These are phyloP conservation scores for Pythium aquatile DNA, from an alignment of 352 stramenopile genomes.

Conservation along the genomic window DNA sequence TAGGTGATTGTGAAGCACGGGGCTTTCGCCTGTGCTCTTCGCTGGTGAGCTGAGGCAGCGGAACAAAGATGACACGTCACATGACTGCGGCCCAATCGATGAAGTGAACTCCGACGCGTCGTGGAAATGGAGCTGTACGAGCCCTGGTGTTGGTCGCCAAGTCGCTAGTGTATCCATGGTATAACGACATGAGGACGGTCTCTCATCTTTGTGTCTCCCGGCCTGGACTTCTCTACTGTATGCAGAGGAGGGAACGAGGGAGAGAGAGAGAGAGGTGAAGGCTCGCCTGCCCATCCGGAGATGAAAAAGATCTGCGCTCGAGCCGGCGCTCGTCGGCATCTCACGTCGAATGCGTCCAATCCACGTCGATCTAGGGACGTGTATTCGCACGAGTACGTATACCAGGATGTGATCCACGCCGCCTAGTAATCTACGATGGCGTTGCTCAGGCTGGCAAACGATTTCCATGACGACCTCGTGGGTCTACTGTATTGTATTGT, in stretches of 20 bases:
- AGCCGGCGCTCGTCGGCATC: neutral
- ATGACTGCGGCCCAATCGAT: neutral
- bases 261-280: too few species aligned
- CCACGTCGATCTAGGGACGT: neutral
- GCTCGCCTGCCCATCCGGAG: neutral
- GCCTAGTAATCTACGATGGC: neutral
- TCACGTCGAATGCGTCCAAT: neutral
- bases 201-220: too few species aligned
- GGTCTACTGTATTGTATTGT: neutral
- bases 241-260: too few species aligned
- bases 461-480: neutral
- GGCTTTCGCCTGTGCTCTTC: neutral
- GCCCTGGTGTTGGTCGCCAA: neutral
- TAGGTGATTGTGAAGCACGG: neutral
- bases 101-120: neutral
- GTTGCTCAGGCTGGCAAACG: neutral
- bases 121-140: neutral
- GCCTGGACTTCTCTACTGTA: too few species aligned
- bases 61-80: slow-evolving; percentile 4
- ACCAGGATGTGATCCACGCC: too few species aligned
- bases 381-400: neutral
- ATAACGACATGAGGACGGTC: too few species aligned
- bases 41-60: neutral
- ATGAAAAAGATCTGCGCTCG: neutral
- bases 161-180: too few species aligned